Evolutionary conservation across 306 rosid species (phyloP).

Genomic region (Delonix regia): DNA sequence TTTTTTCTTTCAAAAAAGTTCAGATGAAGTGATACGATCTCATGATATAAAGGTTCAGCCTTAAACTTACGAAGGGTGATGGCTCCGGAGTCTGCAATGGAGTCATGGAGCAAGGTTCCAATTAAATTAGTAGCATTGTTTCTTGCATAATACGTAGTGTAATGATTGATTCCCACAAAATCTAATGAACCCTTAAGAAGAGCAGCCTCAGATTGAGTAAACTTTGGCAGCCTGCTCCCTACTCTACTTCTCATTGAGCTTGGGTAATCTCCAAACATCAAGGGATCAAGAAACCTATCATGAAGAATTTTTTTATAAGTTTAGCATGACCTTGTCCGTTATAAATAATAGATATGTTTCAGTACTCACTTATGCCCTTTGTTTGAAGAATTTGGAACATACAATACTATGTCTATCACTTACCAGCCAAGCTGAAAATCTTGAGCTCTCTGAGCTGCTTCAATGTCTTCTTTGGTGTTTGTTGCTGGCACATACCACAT

Average conservation of each 20-base stretch:
- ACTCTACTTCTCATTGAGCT: slow-evolving; percentile 81
- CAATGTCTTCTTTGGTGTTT: slow-evolving; percentile 65
- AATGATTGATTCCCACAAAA: slow-evolving; percentile 95
- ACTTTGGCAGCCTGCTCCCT: slow-evolving; percentile 69
- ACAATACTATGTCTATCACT: slow-evolving; percentile 26
- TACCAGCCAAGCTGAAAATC: slow-evolving; percentile 99
- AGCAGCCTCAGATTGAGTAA: slow-evolving; percentile 58
- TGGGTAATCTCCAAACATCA: slow-evolving; percentile 89
- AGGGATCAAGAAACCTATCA: slow-evolving; percentile 88
- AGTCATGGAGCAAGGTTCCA: slow-evolving; percentile 49
- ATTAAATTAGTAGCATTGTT: slow-evolving; percentile 39
- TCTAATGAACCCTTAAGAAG: slow-evolving; percentile 80
- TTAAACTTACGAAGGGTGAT: slow-evolving; percentile 73
- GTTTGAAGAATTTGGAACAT: background rate
- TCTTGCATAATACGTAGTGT: slow-evolving; percentile 75
- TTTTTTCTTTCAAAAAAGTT: slow-evolving; percentile 39
- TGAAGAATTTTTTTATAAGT: slow-evolving; percentile 7
- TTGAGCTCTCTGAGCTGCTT: slow-evolving; percentile 84
- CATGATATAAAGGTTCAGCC: background rate
- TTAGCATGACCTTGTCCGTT: background rate
- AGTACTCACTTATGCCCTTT: slow-evolving; percentile 16
- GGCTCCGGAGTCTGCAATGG: slow-evolving; percentile 71
- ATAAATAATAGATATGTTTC: background rate
- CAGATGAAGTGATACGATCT: background rate
- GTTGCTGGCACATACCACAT: slow-evolving; percentile 78